Evolutionary conservation across 805 yeast genomes (phyloP).

Genomic region (Blastobotrys parvus): DNA sequence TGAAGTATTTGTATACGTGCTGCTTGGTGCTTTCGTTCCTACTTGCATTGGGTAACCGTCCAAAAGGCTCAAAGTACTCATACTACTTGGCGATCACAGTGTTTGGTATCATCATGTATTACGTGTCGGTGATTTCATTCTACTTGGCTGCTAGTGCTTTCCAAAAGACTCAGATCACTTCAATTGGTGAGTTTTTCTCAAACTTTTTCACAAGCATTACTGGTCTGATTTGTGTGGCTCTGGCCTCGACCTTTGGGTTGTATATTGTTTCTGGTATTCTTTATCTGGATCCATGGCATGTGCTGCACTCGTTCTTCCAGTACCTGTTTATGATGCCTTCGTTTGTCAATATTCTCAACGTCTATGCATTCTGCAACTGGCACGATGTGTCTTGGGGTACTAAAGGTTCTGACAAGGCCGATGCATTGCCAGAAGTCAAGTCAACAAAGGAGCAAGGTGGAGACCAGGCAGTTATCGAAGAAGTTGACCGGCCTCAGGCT

Average conservation of each 20-base stretch:
- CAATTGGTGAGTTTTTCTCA: constrained; percentile 24
- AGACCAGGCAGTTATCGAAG: constrained; percentile 43
- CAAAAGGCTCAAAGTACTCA: constrained; percentile 49
- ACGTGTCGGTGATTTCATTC: constrained; percentile 50
- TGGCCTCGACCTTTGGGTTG: constrained; percentile 52
- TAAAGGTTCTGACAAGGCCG: constrained; percentile 52
- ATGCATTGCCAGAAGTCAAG: constrained; percentile 44
- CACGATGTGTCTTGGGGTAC: constrained; percentile 72
- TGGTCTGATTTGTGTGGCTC: constrained; percentile 51
- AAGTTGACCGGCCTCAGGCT: constrained; percentile 38
- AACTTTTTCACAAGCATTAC: constrained; percentile 36
- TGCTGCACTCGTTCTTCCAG: constrained; percentile 43
- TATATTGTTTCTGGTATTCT: constrained; percentile 51
- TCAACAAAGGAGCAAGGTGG: constrained; percentile 45
- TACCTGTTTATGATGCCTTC: constrained; percentile 30
- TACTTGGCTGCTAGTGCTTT: constrained; percentile 49
- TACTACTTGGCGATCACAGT: constrained; percentile 45
- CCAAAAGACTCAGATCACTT: constrained; percentile 25
- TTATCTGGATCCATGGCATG: constrained; percentile 61
- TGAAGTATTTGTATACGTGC: constrained; percentile 49
- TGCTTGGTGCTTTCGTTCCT: constrained; percentile 52
- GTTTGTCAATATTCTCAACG: constrained; percentile 42
- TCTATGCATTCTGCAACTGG: constrained; percentile 62
- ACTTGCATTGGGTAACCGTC: constrained; percentile 56
- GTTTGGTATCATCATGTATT: constrained; percentile 54